These are phyloP conservation scores for Beta lomatogona DNA, from an alignment of 179 eudicot species.

Conservation along the genomic window DNA sequence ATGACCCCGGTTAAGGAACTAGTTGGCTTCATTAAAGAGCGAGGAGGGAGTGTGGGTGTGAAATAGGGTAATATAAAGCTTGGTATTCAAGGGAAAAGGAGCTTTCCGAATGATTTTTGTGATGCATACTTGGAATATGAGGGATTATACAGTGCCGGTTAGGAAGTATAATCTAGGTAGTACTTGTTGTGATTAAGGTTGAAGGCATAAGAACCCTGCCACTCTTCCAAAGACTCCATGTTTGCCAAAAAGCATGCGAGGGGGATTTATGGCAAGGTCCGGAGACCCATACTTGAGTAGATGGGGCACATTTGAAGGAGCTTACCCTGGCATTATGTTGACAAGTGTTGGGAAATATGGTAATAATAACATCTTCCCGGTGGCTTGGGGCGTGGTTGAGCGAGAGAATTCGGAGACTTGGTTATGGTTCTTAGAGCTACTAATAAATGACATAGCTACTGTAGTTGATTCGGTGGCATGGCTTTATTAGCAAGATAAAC, in stretches of 20 bases:
- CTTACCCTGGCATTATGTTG: background rate
- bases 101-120: too few relatives aligned
- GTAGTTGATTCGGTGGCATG: background rate
- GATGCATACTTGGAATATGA: too few relatives aligned
- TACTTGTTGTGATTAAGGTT: background rate
- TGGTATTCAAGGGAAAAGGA: too few relatives aligned
- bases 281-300: slow-evolving; percentile 4
- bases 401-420: background rate
- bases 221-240: background rate
- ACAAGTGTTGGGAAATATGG: background rate
- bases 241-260: background rate
- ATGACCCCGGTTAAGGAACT: too few relatives aligned
- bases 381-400: background rate
- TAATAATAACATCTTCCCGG: background rate
- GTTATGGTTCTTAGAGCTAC: background rate
- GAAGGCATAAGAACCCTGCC: background rate
- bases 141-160: too few relatives aligned
- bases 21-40: too few relatives aligned
- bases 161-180: background rate
- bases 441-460: background rate
- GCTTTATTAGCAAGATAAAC: background rate
- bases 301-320: background rate
- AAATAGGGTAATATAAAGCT: too few relatives aligned
- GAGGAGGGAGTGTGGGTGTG: too few relatives aligned
- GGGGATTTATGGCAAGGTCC: slow-evolving; percentile 1